A percentile compares a stretch with the other conserved stretches of the same genome.
These are phyloP conservation scores for Nicotiana attenuata DNA, from an alignment of 257 asterid genomes.

Conservation along the genomic window DNA sequence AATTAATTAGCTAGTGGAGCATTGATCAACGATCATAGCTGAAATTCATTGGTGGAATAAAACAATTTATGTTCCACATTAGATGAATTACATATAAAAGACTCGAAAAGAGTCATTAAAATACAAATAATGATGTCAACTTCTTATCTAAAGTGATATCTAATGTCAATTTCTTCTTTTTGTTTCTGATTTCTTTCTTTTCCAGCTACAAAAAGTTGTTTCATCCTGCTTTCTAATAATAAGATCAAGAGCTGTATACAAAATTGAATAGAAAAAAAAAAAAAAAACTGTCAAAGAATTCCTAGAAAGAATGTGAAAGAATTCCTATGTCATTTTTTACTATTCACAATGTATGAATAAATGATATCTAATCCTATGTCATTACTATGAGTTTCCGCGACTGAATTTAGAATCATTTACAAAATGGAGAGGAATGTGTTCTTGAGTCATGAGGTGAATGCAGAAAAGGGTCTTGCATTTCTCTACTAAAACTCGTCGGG, in stretches of 20 bases:
- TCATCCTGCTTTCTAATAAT: conserved; percentile 22
- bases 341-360: conserved; percentile 36
- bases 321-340: conserved; percentile 35
- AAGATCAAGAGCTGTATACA: conserved; percentile 31
- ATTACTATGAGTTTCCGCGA: background rate
- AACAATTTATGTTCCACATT: too few relatives aligned
- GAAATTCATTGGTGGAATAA: too few relatives aligned
- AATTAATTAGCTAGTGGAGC: too few relatives aligned
- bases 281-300: conserved; percentile 13
- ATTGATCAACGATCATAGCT: too few relatives aligned
- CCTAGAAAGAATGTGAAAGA: conserved; percentile 33
- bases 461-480: background rate
- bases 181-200: conserved; percentile 2
- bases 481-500: conserved; percentile 26
- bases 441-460: conserved; percentile 14
- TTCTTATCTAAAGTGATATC: too few relatives aligned
- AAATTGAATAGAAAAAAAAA: conserved; percentile 7
- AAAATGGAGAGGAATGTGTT: conserved; percentile 29
- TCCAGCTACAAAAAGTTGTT: conserved; percentile 12
- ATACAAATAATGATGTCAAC: too few relatives aligned
- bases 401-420: conserved; percentile 7
- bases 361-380: conserved; percentile 20
- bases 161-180: too few relatives aligned
- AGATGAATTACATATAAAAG: too few relatives aligned
- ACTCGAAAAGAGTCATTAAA: too few relatives aligned